These are phyloP conservation scores for Dimocarpus longan DNA, from an alignment of 345 rosid genomes.

Conservation along the genomic window DNA sequence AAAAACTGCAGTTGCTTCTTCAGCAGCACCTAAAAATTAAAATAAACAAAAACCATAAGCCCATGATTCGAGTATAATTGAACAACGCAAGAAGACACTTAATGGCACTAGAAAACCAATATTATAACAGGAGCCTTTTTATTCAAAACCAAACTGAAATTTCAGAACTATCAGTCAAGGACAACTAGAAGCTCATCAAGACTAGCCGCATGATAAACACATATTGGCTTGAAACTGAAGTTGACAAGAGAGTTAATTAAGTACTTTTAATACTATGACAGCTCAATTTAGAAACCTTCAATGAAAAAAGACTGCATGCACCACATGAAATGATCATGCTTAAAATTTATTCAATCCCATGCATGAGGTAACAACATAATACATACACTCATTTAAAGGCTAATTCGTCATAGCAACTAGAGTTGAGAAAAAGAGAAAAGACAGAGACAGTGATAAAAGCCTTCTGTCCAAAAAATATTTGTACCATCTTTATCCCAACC, in stretches of 20 bases:
- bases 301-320: neutral
- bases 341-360: neutral
- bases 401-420: neutral
- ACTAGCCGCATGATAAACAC: neutral
- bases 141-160: neutral
- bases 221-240: neutral
- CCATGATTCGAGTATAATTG: neutral
- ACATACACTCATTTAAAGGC: neutral
- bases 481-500: neutral
- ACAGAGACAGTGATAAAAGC: neutral
- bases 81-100: constrained; percentile 9
- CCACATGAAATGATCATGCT: neutral
- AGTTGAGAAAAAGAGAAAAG: neutral
- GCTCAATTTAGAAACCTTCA: neutral
- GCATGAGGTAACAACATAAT: neutral
- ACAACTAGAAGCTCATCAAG: neutral
- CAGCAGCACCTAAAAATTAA: constrained; percentile 74
- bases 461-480: neutral
- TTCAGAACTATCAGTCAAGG: neutral
- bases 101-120: neutral
- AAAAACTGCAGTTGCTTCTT: constrained; percentile 81
- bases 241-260: constrained; percentile 4
- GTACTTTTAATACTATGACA: neutral
- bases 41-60: neutral
- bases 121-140: neutral